These are phyloP conservation scores for Micractinium conductrix DNA, from an alignment of 139 green algal species.

Conservation along the genomic window DNA sequence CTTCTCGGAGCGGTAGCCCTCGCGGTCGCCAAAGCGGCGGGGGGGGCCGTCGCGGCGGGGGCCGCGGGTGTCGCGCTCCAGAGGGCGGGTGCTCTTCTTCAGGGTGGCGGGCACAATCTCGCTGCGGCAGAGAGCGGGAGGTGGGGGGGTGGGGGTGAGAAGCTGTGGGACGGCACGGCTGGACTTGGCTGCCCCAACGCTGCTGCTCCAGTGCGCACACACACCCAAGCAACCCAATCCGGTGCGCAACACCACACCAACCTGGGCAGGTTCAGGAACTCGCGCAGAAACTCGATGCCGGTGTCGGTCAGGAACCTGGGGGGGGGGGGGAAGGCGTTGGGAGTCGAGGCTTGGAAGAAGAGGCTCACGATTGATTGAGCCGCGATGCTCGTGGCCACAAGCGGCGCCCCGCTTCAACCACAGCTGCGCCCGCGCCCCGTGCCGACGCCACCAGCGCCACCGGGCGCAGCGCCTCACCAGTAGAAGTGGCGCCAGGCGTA, in stretches of 20 bases:
- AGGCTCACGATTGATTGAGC: no score
- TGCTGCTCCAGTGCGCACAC: no score
- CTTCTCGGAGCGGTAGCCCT: constrained; percentile 23
- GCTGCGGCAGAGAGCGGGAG: no score
- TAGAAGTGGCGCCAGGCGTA: constrained; percentile 99
- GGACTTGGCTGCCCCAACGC: no score
- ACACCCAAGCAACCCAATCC: no score
- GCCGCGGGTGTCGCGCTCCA: constrained; percentile 52
- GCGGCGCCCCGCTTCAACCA: no score
- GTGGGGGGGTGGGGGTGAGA: no score
- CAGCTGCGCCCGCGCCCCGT: no score
- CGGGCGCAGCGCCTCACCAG: constrained; percentile 71
- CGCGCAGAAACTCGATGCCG: constrained; percentile 98
- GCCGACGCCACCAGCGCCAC: neutral
- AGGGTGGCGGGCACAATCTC: constrained; percentile 95
- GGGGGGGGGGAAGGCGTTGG: neutral
- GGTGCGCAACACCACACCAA: no score
- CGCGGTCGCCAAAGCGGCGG: constrained; percentile 63
- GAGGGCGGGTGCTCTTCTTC: constrained; percentile 92
- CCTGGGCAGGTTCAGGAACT: constrained; percentile 98
- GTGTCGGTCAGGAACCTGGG: constrained; percentile 96
- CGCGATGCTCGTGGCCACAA: no score
- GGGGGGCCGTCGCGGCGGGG: constrained; percentile 56
- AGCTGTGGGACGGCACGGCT: no score
- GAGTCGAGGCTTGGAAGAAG: neutral